These are phyloP conservation scores for Mortierella sp. DNA, from an alignment of 371 early-diverging fungal genomes.

Conservation along the genomic window DNA sequence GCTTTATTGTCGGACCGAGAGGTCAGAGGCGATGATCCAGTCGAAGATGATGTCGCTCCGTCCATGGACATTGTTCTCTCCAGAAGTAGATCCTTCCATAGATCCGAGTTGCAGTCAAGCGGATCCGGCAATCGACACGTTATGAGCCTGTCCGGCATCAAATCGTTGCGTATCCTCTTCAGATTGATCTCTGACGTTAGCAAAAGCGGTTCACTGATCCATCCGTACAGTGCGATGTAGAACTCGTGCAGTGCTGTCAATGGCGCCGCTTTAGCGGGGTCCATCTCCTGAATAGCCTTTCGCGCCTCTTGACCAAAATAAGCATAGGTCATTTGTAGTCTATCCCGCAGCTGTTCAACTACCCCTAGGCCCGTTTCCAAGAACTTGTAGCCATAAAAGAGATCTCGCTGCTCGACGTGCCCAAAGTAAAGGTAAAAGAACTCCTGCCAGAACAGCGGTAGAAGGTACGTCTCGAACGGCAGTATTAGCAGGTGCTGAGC, in stretches of 20 bases:
- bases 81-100: constrained; percentile 62
- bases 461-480: constrained; percentile 62
- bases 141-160: constrained; percentile 51
- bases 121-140: constrained; percentile 55
- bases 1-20: not conserved
- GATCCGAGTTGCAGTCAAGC: constrained; percentile 38
- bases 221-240: constrained; percentile 71
- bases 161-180: constrained; percentile 57
- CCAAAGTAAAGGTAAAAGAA: constrained; percentile 76
- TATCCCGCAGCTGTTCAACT: constrained; percentile 60
- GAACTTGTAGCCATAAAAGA: constrained; percentile 64
- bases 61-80: not conserved
- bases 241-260: constrained; percentile 58
- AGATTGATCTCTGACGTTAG: constrained; percentile 47
- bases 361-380: constrained; percentile 61
- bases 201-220: constrained; percentile 67
- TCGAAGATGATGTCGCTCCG: not conserved
- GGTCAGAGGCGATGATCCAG: not conserved
- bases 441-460: constrained; percentile 70
- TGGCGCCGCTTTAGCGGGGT: constrained; percentile 13
- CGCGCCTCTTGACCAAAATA: constrained; percentile 59
- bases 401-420: constrained; percentile 37
- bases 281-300: constrained; percentile 21
- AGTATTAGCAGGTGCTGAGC: constrained; percentile 63
- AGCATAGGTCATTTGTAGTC: constrained; percentile 60